Evolutionary conservation across 176 grass and related monocot genomes (phyloP).

Genomic region (Oryza officinalis): DNA sequence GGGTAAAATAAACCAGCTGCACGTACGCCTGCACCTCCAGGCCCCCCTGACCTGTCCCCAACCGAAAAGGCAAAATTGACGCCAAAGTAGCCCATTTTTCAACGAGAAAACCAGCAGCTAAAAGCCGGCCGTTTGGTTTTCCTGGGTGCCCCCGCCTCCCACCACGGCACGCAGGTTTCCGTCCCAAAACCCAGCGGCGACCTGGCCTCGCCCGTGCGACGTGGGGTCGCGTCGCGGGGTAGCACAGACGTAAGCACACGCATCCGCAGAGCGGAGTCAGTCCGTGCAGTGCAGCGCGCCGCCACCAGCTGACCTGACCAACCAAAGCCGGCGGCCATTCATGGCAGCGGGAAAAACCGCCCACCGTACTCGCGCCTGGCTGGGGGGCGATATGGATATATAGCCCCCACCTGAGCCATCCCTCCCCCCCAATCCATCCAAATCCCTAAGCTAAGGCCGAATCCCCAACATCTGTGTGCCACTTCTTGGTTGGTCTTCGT

Average conservation of each 20-base stretch:
- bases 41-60: not conserved
- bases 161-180: not conserved
- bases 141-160: not conserved
- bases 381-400: not conserved
- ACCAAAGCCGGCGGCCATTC: not conserved
- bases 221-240: too few species aligned
- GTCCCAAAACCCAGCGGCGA: not conserved
- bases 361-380: not conserved
- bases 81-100: not conserved
- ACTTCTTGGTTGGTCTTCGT: not conserved
- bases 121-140: not conserved
- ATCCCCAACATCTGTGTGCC: not conserved
- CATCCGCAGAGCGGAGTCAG: too few species aligned
- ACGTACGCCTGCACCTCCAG: too few species aligned
- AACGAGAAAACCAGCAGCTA: not conserved
- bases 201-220: too few species aligned
- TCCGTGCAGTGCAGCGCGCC: not conserved
- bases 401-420: not conserved
- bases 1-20: too few species aligned
- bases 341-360: not conserved
- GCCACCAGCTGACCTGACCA: not conserved
- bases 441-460: not conserved
- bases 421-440: not conserved
- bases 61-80: not conserved
- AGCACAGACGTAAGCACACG: not conserved